Percentiles rank a stretch among this genome's conserved stretches.
phyloP scores from a whole-genome alignment of 169 alveolate genomes.

The Gregarina niphandrodes region DNA sequence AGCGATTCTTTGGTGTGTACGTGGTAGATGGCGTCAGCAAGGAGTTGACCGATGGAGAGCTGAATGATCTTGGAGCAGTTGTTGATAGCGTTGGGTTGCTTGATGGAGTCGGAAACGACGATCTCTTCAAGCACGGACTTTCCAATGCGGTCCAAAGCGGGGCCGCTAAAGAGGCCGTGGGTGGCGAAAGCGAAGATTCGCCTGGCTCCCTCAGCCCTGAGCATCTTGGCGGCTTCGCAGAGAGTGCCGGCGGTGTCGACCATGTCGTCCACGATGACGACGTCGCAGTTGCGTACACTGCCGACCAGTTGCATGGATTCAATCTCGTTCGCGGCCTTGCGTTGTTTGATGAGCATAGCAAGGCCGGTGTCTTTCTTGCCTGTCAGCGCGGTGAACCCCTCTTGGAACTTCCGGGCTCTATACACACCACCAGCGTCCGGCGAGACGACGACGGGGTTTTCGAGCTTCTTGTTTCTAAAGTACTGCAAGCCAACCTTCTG shows the following conservation, averaged over 20 bases:
- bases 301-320: constrained; percentile 75
- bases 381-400: constrained; percentile 30
- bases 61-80: constrained; percentile 32
- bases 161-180: constrained; percentile 70
- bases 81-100: constrained; percentile 26
- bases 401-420: constrained; percentile 57
- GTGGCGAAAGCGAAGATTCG: constrained; percentile 81
- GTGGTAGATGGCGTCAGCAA: constrained; percentile 62
- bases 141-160: constrained; percentile 55
- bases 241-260: constrained; percentile 92
- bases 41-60: constrained; percentile 17
- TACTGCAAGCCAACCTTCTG: constrained; percentile 49
- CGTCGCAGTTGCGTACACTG: constrained; percentile 63
- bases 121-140: constrained; percentile 53
- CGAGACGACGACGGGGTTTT: constrained; percentile 62
- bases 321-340: constrained; percentile 27
- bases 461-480: constrained; percentile 28
- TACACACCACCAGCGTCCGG: constrained; percentile 82
- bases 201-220: constrained; percentile 66
- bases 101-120: constrained; percentile 63
- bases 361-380: constrained; percentile 14
- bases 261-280: constrained; percentile 83
- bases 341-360: constrained; percentile 28
- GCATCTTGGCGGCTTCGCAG: constrained; percentile 69
- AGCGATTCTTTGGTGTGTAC: constrained; percentile 48